Conservation (phyloP, 192 early-diverging fungal species). For the Chytriomyces sp. region DNA sequence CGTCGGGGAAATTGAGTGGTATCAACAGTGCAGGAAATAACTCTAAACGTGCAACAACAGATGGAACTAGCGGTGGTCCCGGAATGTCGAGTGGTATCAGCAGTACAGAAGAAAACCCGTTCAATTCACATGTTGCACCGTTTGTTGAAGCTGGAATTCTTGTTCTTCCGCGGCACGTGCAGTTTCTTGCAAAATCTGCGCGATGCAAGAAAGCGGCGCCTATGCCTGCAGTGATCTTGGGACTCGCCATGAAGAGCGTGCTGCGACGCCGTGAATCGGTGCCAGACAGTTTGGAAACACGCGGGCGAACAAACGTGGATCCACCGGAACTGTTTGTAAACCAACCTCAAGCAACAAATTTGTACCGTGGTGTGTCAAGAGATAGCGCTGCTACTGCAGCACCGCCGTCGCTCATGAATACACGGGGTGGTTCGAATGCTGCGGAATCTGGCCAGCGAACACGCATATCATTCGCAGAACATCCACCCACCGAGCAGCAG, state of each 20-base stretch:
- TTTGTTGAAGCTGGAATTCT: constrained; percentile 17
- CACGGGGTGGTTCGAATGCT: background rate
- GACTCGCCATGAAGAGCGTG: constrained; percentile 1
- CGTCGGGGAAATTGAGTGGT: background rate
- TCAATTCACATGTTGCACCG: constrained; percentile 12
- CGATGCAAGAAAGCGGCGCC: constrained; percentile 14
- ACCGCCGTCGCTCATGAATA: too few relatives aligned
- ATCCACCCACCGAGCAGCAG: background rate
- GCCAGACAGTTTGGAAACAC: background rate
- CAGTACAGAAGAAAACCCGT: constrained; percentile 1
- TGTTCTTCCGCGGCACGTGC: constrained; percentile 26
- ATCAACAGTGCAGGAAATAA: too few relatives aligned
- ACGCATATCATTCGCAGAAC: background rate
- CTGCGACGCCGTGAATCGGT: background rate
- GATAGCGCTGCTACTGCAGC: background rate
- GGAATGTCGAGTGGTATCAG: background rate
- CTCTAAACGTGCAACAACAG: background rate
- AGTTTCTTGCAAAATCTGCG: constrained; percentile 21
- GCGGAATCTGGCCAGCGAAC: background rate
- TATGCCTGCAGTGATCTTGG: constrained; percentile 1
- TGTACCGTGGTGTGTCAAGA: background rate
- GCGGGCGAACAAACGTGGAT: background rate
- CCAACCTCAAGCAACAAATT: background rate
- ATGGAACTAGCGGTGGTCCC: background rate
- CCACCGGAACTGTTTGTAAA: background rate